phyloP scores from a whole-genome alignment of 208 protist genomes.

The Jaenimonas drosophilae region DNA sequence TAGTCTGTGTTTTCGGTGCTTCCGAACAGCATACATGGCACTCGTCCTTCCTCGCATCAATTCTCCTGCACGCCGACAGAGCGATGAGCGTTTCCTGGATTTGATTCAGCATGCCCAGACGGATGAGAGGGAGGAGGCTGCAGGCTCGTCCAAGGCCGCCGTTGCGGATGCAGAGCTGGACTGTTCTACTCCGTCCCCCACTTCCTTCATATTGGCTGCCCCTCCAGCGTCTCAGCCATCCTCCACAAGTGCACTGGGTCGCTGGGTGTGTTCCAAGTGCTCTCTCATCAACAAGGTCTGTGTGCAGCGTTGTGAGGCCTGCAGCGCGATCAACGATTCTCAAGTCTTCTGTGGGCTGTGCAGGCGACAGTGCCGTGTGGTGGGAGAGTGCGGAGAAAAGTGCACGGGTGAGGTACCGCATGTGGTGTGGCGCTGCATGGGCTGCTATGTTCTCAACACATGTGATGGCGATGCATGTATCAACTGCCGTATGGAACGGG shows the following conservation, averaged over 20 bases:
- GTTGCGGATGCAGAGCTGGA: no score
- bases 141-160: slow-evolving; percentile 5
- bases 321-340: neutral
- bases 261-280: no score
- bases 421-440: slow-evolving; percentile 46
- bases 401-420: slow-evolving; percentile 41
- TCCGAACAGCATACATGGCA: slow-evolving; percentile 36
- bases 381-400: neutral
- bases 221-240: no score
- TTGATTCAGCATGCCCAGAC: slow-evolving; percentile 26
- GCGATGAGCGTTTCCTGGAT: slow-evolving; percentile 25
- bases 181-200: no score
- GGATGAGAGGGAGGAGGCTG: neutral
- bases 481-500: slow-evolving; percentile 18
- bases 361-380: neutral
- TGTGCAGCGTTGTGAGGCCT: slow-evolving; percentile 24
- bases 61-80: slow-evolving; percentile 24
- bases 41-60: slow-evolving; percentile 47
- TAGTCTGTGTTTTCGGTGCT: slow-evolving; percentile 58
- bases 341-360: neutral
- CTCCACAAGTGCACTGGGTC: no score
- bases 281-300: no score
- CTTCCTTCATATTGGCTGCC: no score
- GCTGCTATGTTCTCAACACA: slow-evolving; percentile 40
- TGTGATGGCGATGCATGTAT: slow-evolving; percentile 50